Evolutionary conservation across 441 rosid species (phyloP), one percentile per base, ranked within the genome.

Genomic region (Oxalis stricta): DNA sequence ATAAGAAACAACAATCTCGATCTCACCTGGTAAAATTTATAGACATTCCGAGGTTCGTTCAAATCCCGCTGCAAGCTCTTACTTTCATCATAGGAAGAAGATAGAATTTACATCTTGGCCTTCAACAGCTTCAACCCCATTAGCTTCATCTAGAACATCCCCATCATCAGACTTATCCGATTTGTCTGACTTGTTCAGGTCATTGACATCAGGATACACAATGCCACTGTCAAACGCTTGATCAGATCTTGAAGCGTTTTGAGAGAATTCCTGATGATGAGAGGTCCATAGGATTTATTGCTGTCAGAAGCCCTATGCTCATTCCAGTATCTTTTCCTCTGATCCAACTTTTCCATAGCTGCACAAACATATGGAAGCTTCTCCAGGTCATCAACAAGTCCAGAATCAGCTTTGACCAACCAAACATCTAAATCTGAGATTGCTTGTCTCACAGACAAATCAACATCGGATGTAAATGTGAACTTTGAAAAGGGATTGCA

Each of bases 321-420:
- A 63, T 67, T 83, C 99, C 96, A 91, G 59, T 77, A 71, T 55
- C 54, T 58, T 56, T 77, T 81, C 57, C 96, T 79, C 68, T 72
- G 71, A 60, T 83, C 65, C 54, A 91, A 57, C 36, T 77, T 89
- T 41, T 81, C 85, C 78, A 83, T 65, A 23, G 94, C 95, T 44
- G 79, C 87, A 66, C 84, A 75, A 18, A 91, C 99, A 69, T 79
- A 91, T 1, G 95, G 84, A 63, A 83, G 96, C 70, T 69, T 86
- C 68, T 74, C 96, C 50, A 79, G 41, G 60, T 91, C 96, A 61
- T 81, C 96, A 23, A 86, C 91, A 11, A 83, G 85, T 18, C 96
- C 96, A 1, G 96, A 81, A 58, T 86, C 82, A 7, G 93, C 91
- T 69, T 64, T 78, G 28, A 67, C 81, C 63, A 91, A 63, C 98